These are phyloP conservation scores for Lolium rigidum DNA, from an alignment of 176 grass and related monocot genomes.

Conservation along the genomic window DNA sequence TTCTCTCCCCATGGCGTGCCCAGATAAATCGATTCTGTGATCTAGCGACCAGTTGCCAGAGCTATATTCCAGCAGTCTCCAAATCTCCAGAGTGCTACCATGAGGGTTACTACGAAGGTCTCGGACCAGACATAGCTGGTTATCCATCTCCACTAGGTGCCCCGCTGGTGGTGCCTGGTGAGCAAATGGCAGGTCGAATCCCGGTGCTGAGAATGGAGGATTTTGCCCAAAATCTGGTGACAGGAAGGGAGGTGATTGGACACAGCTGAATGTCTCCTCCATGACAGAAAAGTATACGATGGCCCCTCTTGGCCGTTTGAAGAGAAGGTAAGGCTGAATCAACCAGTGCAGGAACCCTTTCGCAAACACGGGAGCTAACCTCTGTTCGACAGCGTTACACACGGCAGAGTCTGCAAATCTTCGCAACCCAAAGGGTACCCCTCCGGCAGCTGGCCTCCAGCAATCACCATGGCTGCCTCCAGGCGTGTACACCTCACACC, in stretches of 20 bases:
- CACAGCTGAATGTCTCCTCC: slow-evolving; percentile 36
- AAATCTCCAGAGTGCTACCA: slow-evolving; percentile 18
- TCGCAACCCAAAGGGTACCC: slow-evolving; percentile 31
- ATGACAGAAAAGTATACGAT: slow-evolving; percentile 28
- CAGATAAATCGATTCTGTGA: slow-evolving; percentile 9
- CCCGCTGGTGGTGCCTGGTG: not conserved
- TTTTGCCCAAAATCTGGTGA: not conserved
- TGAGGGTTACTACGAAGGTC: not conserved
- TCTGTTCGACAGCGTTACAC: not conserved
- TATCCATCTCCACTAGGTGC: slow-evolving; percentile 24
- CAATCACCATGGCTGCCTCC: not conserved
- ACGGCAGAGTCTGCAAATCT: not conserved
- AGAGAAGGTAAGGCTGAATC: not conserved
- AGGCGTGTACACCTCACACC: slow-evolving; percentile 12
- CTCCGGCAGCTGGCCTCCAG: slow-evolving; percentile 24
- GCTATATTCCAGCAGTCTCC: slow-evolving; percentile 21
- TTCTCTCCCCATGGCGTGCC: not conserved
- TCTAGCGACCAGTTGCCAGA: slow-evolving; percentile 26
- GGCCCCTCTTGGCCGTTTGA: not conserved
- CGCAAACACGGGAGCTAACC: not conserved
- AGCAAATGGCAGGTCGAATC: not conserved
- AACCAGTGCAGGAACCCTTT: slow-evolving; percentile 40
- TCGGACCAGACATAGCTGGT: slow-evolving; percentile 17
- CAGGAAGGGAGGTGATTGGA: slow-evolving; percentile 5
- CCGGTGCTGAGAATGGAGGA: not conserved